These are phyloP conservation scores for Cytidiella melzeri DNA, from an alignment of 768 basidiomycete genomes.

Conservation along the genomic window DNA sequence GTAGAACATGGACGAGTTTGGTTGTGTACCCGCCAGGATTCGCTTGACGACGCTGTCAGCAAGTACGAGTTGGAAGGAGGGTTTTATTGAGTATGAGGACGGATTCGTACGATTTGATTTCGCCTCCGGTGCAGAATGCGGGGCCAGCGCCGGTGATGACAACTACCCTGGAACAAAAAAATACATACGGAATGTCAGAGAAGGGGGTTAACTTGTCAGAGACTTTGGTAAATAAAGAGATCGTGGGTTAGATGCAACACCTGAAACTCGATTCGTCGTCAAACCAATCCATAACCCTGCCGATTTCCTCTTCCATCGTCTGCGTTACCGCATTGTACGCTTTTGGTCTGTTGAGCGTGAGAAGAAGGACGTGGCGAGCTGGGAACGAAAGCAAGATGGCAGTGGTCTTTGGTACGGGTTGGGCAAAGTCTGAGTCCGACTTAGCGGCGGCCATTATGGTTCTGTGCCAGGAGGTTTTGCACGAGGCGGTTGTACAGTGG, in stretches of 20 bases:
- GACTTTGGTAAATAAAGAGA: too few species aligned
- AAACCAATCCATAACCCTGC: conserved; percentile 60
- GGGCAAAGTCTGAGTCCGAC: too few species aligned
- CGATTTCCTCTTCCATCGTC: conserved; percentile 47
- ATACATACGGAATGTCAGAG: conserved; percentile 18
- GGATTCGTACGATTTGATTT: conserved; percentile 61
- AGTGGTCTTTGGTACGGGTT: too few species aligned
- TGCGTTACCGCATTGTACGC: conserved; percentile 69
- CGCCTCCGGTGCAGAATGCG: conserved; percentile 74
- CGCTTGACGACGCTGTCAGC: not conserved
- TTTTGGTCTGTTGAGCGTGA: conserved; percentile 62
- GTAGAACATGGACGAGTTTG: conserved; percentile 4
- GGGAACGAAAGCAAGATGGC: conserved; percentile 38
- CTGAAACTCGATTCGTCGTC: conserved; percentile 57
- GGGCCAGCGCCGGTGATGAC: conserved; percentile 70
- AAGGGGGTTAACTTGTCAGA: too few species aligned
- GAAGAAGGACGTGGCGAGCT: conserved; percentile 41
- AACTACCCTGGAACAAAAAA: conserved; percentile 45
- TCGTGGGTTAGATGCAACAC: conserved; percentile 49
- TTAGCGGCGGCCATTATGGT: too few species aligned
- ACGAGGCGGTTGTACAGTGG: too few species aligned
- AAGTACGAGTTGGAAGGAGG: not conserved
- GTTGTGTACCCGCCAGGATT: too few species aligned
- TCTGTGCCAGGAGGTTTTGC: too few species aligned
- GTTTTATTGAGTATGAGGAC: too few species aligned